Evolutionary conservation across 1,284 basidiomycete species (phyloP).

Genomic region (Peniophora sp.): DNA sequence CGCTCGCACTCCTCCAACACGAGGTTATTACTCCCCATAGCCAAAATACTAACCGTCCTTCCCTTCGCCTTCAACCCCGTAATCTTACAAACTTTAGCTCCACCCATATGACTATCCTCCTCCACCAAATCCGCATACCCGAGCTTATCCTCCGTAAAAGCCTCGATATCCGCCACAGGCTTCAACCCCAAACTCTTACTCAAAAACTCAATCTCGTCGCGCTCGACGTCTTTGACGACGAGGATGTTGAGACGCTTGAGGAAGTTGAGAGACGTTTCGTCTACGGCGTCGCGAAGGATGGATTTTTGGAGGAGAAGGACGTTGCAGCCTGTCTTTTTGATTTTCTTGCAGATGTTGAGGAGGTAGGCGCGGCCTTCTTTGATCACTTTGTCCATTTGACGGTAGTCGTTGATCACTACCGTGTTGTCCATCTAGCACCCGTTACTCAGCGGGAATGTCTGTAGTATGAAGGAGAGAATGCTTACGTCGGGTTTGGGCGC

Average conservation of each 20-base stretch:
- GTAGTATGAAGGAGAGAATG: slow-evolving; percentile 7
- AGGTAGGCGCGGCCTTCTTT: slow-evolving; percentile 99
- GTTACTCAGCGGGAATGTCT: not conserved
- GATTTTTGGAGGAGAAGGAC: slow-evolving; percentile 99
- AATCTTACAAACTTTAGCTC: slow-evolving; percentile 90
- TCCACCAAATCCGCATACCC: slow-evolving; percentile 95
- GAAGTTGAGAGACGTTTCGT: slow-evolving; percentile 98
- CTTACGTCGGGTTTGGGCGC: slow-evolving; percentile 96
- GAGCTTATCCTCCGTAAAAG: slow-evolving; percentile 98
- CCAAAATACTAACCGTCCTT: slow-evolving; percentile 91
- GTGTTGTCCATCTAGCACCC: slow-evolving; percentile 94
- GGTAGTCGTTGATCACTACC: slow-evolving; percentile 98
- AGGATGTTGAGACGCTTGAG: slow-evolving; percentile 97
- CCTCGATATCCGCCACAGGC: slow-evolving; percentile 96
- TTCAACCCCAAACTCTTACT: slow-evolving; percentile 93
- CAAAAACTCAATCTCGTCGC: slow-evolving; percentile 98
- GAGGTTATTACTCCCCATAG: slow-evolving; percentile 90
- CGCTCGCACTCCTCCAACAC: slow-evolving; percentile 98
- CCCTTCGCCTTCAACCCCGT: slow-evolving; percentile 95
- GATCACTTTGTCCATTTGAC: slow-evolving; percentile 99
- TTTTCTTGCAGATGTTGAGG: slow-evolving; percentile 97
- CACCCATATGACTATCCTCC: slow-evolving; percentile 71
- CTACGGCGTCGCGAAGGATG: slow-evolving; percentile 97
- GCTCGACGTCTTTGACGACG: slow-evolving; percentile 96
- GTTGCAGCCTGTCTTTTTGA: slow-evolving; percentile 99